A percentile compares a stretch with the other conserved stretches of the same genome.
Conservation (phyloP, 2,329 filamentous ascomycete species). For the Colletotrichum scovillei region DNA sequence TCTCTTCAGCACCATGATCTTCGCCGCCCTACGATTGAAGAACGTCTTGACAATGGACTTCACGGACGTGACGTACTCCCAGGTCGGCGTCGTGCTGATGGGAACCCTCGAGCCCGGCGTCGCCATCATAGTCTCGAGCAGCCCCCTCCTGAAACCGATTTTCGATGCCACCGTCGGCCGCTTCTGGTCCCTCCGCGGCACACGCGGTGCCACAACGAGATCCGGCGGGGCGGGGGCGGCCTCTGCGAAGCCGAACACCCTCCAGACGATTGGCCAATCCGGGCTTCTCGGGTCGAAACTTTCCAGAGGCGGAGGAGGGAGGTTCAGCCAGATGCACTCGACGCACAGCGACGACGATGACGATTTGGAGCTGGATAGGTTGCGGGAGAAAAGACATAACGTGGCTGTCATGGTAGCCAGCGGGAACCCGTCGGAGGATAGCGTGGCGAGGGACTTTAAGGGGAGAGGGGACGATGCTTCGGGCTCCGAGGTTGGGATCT, state of each 20-base stretch:
- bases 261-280: neutral
- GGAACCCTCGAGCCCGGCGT: conserved; percentile 39
- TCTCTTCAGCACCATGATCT: conserved; percentile 42
- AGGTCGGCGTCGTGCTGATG: conserved; percentile 27
- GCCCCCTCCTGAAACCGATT: conserved; percentile 38
- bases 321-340: conserved; percentile 4
- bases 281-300: neutral
- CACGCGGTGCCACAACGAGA: neutral
- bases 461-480: neutral
- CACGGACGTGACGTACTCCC: conserved; percentile 39
- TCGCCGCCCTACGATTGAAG: conserved; percentile 36
- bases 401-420: neutral
- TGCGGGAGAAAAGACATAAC: neutral
- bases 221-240: neutral
- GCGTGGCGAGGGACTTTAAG: neutral
- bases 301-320: neutral
- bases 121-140: conserved; percentile 40
- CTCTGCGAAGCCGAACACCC: neutral
- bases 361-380: neutral
- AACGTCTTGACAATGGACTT: conserved; percentile 39
- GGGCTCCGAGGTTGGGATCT: neutral
- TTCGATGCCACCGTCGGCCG: conserved; percentile 38
- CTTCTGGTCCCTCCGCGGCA: conserved; percentile 27
- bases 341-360: neutral
- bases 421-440: neutral